Percentiles rank a stretch among this genome's conserved stretches.
Evolutionary conservation across 257 asterid species (phyloP).

Genomic region (Capsicum rhomboideum): DNA sequence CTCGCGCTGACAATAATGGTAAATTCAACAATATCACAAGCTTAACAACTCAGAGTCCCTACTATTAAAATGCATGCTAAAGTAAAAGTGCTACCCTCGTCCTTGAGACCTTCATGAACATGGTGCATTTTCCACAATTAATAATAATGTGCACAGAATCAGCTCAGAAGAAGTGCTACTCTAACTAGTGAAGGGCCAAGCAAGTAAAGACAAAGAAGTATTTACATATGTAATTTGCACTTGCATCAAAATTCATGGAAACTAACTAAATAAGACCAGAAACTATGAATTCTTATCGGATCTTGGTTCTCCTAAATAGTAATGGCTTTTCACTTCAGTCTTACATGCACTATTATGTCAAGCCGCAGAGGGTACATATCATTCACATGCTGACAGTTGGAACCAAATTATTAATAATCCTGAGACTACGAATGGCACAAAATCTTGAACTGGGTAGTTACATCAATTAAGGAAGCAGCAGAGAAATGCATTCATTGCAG

Average conservation of each 20-base stretch:
- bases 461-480: neutral
- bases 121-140: neutral
- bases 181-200: neutral
- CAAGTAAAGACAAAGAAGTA: neutral
- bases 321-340: neutral
- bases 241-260: neutral
- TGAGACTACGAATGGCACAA: neutral
- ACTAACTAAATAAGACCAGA: neutral
- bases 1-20: neutral
- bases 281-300: neutral
- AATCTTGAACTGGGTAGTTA: neutral
- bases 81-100: neutral
- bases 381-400: neutral
- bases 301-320: neutral
- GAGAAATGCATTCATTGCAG: neutral
- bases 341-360: neutral
- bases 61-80: neutral
- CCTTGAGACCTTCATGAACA: neutral
- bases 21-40: neutral
- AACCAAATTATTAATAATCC: neutral
- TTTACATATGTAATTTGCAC: neutral
- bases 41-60: neutral
- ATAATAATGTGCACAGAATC: neutral
- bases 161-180: neutral
- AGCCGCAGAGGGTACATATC: neutral